Percentiles rank a stretch among this genome's conserved stretches.
Conservation (phyloP, 1,139 yeast genomes). For the Candida tunisiensis region DNA sequence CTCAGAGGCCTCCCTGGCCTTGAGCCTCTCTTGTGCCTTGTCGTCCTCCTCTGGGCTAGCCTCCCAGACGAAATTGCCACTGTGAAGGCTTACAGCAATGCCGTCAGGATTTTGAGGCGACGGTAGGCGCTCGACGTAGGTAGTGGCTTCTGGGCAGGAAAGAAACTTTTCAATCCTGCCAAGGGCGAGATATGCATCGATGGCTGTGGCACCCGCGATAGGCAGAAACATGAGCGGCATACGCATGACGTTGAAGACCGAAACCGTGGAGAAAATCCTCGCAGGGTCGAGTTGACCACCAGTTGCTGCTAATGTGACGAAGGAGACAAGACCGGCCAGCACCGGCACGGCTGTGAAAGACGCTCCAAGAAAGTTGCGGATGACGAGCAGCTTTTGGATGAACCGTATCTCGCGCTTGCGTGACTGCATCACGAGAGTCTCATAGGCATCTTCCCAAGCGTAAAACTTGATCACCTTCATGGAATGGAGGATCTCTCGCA, state of each 20-base stretch:
- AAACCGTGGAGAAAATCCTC: constrained; percentile 60
- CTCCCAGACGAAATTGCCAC: too few relatives aligned
- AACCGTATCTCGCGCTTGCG: constrained; percentile 27
- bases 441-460: constrained; percentile 57
- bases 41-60: too few relatives aligned
- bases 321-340: constrained; percentile 56
- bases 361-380: constrained; percentile 37
- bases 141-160: constrained; percentile 23
- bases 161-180: constrained; percentile 41
- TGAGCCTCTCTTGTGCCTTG: too few relatives aligned
- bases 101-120: too few relatives aligned
- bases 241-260: constrained; percentile 55
- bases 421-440: constrained; percentile 26
- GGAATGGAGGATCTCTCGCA: constrained; percentile 48
- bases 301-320: constrained; percentile 47
- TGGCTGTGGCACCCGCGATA: constrained; percentile 35
- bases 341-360: constrained; percentile 47
- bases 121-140: constrained; percentile 19
- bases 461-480: constrained; percentile 56
- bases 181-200: constrained; percentile 55
- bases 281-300: constrained; percentile 41
- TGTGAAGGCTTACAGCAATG: too few relatives aligned
- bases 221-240: constrained; percentile 54
- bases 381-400: constrained; percentile 17
- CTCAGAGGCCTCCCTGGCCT: too few relatives aligned